Evolutionary conservation across 192 early-diverging fungal genomes (phyloP).

Genomic region (Entomortierella parvispora): DNA sequence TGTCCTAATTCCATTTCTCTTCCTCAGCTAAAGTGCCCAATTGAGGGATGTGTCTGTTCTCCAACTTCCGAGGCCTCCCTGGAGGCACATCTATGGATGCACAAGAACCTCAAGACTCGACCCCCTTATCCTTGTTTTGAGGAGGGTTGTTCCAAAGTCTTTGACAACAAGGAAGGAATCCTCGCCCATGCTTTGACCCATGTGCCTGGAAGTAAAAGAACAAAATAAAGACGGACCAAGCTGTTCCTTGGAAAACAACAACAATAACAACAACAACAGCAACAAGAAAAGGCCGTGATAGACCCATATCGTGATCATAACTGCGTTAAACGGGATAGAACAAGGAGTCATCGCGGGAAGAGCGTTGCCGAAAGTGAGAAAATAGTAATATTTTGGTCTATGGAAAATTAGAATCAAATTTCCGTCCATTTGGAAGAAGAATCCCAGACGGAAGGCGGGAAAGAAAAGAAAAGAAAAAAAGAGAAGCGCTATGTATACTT

Average conservation of each 20-base stretch:
- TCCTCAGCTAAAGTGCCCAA: constrained; percentile 9
- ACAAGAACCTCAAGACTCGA: constrained; percentile 2
- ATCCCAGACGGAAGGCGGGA: too few relatives aligned
- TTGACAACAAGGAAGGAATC: constrained; percentile 1
- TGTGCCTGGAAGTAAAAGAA: too few relatives aligned
- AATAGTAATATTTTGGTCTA: too few relatives aligned
- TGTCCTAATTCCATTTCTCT: too few relatives aligned
- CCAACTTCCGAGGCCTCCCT: not conserved
- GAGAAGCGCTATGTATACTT: too few relatives aligned
- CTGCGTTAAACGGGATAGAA: too few relatives aligned
- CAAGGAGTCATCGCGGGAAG: too few relatives aligned
- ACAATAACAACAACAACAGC: not conserved
- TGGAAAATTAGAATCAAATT: too few relatives aligned
- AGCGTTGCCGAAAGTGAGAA: not conserved
- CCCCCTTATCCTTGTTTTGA: constrained; percentile 12
- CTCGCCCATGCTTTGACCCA: constrained; percentile 3
- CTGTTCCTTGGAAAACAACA: not conserved
- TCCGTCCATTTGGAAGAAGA: too few relatives aligned
- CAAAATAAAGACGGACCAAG: not conserved
- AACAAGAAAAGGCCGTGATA: too few relatives aligned
- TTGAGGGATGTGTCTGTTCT: constrained; percentile 5
- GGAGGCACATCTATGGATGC: constrained; percentile 16
- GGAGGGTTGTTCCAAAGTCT: constrained; percentile 11
- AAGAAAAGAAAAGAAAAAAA: too few relatives aligned
- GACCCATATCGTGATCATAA: too few relatives aligned